Percentiles rank a stretch among this genome's conserved stretches.
Conservation (phyloP, 257 asterid species). For the Coffea eugenioides region DNA sequence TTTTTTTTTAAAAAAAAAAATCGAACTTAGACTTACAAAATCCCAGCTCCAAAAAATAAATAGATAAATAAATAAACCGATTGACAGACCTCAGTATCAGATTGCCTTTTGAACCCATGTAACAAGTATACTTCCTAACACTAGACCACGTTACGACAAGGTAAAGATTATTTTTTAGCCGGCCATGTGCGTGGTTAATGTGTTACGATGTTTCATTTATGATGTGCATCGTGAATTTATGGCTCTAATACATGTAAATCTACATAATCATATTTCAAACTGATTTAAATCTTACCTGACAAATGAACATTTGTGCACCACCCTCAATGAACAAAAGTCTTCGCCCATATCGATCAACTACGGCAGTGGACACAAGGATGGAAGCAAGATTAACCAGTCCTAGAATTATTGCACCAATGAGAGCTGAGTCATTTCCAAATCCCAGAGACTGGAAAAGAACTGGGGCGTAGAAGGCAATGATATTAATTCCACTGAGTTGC, state of each 20-base stretch:
- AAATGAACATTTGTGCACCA: constrained; percentile 17
- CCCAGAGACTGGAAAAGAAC: constrained; percentile 15
- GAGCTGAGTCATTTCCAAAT: constrained; percentile 15
- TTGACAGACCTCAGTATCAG: too few species aligned
- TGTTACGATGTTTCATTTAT: not conserved
- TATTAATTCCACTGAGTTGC: constrained; percentile 17
- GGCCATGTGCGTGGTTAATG: too few species aligned
- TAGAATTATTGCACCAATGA: constrained; percentile 16
- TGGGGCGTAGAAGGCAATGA: constrained; percentile 18
- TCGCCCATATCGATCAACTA: constrained; percentile 19
- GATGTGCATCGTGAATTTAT: not conserved
- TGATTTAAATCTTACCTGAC: constrained; percentile 2
- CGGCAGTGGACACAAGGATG: constrained; percentile 10
- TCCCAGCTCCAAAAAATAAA: too few species aligned
- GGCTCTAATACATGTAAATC: not conserved
- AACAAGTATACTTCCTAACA: too few species aligned
- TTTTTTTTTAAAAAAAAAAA: too few species aligned
- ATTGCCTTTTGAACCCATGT: too few species aligned
- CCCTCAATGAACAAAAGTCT: constrained; percentile 15
- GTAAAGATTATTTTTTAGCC: too few species aligned
- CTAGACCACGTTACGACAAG: too few species aligned
- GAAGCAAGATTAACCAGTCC: constrained; percentile 18
- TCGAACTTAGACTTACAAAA: too few species aligned
- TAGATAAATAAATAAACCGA: too few species aligned
- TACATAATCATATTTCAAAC: not conserved